Evolutionary conservation across 352 stramenopile species (phyloP), one percentile per base, ranked within the genome.

Genomic region (Pythium aquatile): DNA sequence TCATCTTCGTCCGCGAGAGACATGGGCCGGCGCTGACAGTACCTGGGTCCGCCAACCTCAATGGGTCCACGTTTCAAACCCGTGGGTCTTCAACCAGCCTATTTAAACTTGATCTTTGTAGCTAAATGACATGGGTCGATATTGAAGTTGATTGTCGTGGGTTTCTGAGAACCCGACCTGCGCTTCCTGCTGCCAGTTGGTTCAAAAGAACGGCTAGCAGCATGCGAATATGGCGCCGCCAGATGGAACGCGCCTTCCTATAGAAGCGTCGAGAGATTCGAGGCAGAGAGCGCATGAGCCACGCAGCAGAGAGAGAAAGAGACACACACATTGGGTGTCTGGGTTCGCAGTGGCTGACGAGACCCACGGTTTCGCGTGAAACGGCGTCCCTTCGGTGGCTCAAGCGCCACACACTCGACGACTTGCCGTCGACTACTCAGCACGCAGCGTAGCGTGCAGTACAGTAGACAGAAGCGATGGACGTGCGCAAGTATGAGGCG

Each of bases 401-500:
- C 44, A 51, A 51, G 44, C n/a, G n/a, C 9, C 2, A n/a, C 44
- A 29, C 44, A 51, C 44, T 51, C 20, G 44, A 51, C 44, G n/a
- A 51, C 44, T 51, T 51, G 44, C 44, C 5, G 20, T 24, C 20
- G 20, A 24, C 20, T 24, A 24, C 20, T 24, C 20, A 24, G 20
- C 20, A 24, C 20, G 20, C 20, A 24, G 20, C 20, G 20, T 24
- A 24, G 20, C 20, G 20, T 24, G 20, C 20, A 24, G 20, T 24
- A 24, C 20, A 24, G 20, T 24, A 24, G 20, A 24, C 20, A 24
- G 20, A 24, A 24, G 11, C 48, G 7, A 81, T 90, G 76, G 78
- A 87, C 70, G 77, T 70, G 64, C 81, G 83, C 60, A 75, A 76
- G 55, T 78, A 87, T 47, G 61, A 88, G 30, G 85, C 78, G 59